A percentile compares a stretch with the other conserved stretches of the same genome.
phyloP scores from a whole-genome alignment of 2,329 filamentous ascomycete genomes.

The Emergomyces pasteurianus region DNA sequence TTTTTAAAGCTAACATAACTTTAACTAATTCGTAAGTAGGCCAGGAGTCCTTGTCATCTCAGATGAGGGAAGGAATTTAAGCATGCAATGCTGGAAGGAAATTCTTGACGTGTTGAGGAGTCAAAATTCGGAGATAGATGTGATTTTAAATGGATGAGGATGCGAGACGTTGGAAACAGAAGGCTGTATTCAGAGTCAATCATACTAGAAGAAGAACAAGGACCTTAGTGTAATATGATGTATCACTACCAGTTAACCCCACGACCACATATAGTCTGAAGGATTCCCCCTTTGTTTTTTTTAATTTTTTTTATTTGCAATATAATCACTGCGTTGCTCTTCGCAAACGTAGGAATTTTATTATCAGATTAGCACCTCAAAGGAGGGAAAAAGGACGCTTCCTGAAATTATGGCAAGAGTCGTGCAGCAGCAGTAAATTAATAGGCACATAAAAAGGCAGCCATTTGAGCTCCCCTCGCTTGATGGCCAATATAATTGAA shows the following conservation, averaged over 20 bases:
- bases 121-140: not conserved
- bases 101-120: not conserved
- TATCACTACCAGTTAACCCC: not conserved
- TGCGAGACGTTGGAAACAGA: not conserved
- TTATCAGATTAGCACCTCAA: not conserved
- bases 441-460: not conserved
- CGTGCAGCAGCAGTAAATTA: not conserved
- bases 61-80: not conserved
- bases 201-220: not conserved
- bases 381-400: not conserved
- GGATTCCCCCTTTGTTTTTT: no score
- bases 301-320: no score
- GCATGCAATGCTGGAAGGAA: not conserved
- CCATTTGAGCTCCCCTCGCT: not conserved
- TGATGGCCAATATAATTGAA: no score
- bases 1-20: not conserved
- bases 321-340: not conserved
- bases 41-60: not conserved
- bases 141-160: not conserved
- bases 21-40: not conserved
- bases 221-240: not conserved
- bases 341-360: not conserved
- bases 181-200: not conserved
- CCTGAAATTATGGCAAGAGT: not conserved
- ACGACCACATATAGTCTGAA: no score